A percentile compares a stretch with the other conserved stretches of the same genome.
Conservation (phyloP, 225 moss, liverwort and hornwort genomes). For the Antitrichia curtipendula region DNA sequence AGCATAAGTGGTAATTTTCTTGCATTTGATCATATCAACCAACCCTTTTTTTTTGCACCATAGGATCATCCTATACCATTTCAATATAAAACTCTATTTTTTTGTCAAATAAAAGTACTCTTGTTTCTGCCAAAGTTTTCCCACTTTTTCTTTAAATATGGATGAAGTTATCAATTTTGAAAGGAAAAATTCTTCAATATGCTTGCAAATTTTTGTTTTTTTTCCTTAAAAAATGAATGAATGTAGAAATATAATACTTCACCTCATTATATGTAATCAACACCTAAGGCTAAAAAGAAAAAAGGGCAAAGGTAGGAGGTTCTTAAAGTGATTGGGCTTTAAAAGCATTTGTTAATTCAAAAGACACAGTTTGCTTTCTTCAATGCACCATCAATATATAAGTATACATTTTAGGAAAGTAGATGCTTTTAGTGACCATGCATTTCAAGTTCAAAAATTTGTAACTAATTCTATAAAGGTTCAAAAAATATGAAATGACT, state of each 20-base stretch:
- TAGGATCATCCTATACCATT: no score
- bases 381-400: background rate
- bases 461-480: background rate
- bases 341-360: rapidly evolving
- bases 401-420: background rate
- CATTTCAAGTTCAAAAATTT: background rate
- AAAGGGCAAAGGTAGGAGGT: background rate
- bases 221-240: background rate
- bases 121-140: no score
- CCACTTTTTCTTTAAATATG: no score
- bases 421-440: rapidly evolving
- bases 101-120: no score
- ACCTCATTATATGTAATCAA: background rate
- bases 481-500: background rate
- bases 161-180: no score
- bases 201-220: no score
- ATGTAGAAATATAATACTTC: background rate
- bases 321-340: rapidly evolving
- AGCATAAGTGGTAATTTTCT: background rate
- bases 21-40: background rate
- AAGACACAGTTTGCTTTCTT: background rate
- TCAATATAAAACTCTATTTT: no score
- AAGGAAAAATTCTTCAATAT: no score
- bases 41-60: no score
- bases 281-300: background rate